Percentiles rank a stretch among this genome's conserved stretches.
These are phyloP conservation scores for Leavenworthia alabamica DNA, from an alignment of 345 rosid species.

Conservation along the genomic window DNA sequence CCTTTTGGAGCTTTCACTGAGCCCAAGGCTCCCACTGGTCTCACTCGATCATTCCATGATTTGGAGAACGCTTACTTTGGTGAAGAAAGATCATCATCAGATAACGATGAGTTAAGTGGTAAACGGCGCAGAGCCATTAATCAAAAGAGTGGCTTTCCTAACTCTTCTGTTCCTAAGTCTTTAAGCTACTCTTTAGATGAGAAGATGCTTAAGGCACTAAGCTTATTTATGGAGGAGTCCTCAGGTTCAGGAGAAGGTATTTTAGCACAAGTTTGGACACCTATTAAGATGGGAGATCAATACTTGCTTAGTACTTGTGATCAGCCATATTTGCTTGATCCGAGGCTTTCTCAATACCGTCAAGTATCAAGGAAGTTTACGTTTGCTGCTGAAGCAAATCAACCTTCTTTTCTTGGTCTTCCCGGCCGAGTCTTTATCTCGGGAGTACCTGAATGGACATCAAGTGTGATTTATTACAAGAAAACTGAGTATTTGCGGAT, in stretches of 20 bases:
- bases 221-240: constrained; percentile 64
- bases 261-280: constrained; percentile 89
- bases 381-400: constrained; percentile 60
- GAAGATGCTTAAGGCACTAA: constrained; percentile 79
- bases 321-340: constrained; percentile 82
- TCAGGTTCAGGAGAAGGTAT: constrained; percentile 72
- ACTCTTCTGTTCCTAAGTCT: constrained; percentile 36
- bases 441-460: constrained; percentile 90
- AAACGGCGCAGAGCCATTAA: constrained; percentile 22
- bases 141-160: constrained; percentile 25
- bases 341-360: constrained; percentile 75
- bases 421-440: constrained; percentile 91
- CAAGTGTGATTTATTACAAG: constrained; percentile 61
- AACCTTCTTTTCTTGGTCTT: constrained; percentile 56
- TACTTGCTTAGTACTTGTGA: constrained; percentile 61
- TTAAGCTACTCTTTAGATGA: constrained; percentile 57
- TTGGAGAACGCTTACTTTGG: constrained; percentile 34
- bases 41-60: constrained; percentile 23
- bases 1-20: constrained; percentile 41
- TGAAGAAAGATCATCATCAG: constrained; percentile 41
- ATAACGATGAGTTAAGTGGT: constrained; percentile 16
- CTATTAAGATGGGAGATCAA: constrained; percentile 57
- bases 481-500: constrained; percentile 61
- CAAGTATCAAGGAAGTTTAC: constrained; percentile 74
- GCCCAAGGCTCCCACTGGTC: constrained; percentile 22